Evolutionary conservation across 495 filamentous ascomycete genomes (phyloP).

Genomic region (Staphylotrichum tortipilum): DNA sequence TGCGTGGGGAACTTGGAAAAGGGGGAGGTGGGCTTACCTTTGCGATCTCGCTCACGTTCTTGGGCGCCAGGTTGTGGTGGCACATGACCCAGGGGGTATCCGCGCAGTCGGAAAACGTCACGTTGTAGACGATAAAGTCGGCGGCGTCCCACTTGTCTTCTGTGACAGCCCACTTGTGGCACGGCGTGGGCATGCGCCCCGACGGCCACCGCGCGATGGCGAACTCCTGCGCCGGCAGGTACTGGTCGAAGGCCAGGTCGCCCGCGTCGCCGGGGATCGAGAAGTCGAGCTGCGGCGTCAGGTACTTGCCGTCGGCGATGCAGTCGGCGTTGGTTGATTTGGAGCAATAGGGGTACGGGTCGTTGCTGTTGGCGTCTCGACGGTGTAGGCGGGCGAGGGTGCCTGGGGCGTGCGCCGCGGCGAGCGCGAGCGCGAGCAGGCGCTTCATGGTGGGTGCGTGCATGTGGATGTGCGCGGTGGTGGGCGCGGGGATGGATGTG

Average conservation of each 20-base stretch:
- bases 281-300: conserved; percentile 8
- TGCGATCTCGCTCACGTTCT: conserved; percentile 6
- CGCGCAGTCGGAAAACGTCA: conserved; percentile 13
- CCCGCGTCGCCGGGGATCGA: conserved; percentile 1
- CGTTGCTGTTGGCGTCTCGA: conserved; percentile 5
- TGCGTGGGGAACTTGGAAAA: no score
- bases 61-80: not conserved
- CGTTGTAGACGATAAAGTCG: conserved; percentile 13
- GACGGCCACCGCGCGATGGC: conserved; percentile 10
- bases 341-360: conserved; percentile 13
- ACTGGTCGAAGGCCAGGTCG: conserved; percentile 2
- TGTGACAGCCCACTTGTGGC: conserved; percentile 13
- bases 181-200: conserved; percentile 10
- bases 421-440: conserved; percentile 3
- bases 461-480: no score
- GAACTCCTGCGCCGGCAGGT: conserved; percentile 5
- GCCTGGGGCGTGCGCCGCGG: not conserved
- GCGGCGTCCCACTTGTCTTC: conserved; percentile 4
- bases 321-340: conserved; percentile 7
- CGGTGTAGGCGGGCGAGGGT: conserved; percentile 1
- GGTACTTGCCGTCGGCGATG: conserved; percentile 11
- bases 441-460: no score
- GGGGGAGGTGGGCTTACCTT: not conserved
- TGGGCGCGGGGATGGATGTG: no score
- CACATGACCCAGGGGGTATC: conserved; percentile 7